Conservation (phyloP, 2,329 filamentous ascomycete species). For the Stenocarpella maydis region DNA sequence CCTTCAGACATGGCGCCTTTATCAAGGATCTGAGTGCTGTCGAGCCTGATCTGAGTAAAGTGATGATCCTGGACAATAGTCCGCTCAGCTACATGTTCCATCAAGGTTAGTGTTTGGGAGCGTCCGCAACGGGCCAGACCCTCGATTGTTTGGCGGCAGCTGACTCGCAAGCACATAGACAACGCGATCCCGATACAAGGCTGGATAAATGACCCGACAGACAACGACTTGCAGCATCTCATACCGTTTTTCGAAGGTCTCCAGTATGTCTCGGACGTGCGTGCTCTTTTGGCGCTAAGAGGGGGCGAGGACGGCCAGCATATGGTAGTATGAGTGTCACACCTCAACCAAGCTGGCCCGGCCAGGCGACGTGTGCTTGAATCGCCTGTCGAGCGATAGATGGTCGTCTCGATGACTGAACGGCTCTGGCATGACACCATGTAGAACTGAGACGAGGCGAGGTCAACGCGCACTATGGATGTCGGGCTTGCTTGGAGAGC, state of each 20-base stretch:
- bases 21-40: slow-evolving; percentile 98
- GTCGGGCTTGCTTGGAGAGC: background rate
- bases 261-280: slow-evolving; percentile 95
- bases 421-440: background rate
- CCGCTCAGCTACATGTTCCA: slow-evolving; percentile 99
- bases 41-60: slow-evolving; percentile 95
- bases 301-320: slow-evolving; percentile 81
- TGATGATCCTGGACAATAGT: slow-evolving; percentile 99
- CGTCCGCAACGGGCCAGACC: background rate
- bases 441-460: background rate
- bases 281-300: slow-evolving; percentile 86
- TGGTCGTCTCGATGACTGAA: background rate
- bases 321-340: slow-evolving; percentile 49
- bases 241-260: slow-evolving; percentile 92
- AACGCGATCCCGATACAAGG: slow-evolving; percentile 99
- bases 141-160: background rate
- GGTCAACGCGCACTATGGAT: background rate
- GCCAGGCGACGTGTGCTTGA: background rate
- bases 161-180: slow-evolving; percentile 63
- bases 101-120: slow-evolving; percentile 71
- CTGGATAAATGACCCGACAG: slow-evolving; percentile 98
- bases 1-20: slow-evolving; percentile 92
- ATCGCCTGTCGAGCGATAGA: background rate
- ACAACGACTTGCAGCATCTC: slow-evolving; percentile 92
- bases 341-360: slow-evolving; percentile 13